Percentiles rank a stretch among this genome's conserved stretches.
phyloP scores from a whole-genome alignment of 257 asterid species.

The Solanum clarkiae region DNA sequence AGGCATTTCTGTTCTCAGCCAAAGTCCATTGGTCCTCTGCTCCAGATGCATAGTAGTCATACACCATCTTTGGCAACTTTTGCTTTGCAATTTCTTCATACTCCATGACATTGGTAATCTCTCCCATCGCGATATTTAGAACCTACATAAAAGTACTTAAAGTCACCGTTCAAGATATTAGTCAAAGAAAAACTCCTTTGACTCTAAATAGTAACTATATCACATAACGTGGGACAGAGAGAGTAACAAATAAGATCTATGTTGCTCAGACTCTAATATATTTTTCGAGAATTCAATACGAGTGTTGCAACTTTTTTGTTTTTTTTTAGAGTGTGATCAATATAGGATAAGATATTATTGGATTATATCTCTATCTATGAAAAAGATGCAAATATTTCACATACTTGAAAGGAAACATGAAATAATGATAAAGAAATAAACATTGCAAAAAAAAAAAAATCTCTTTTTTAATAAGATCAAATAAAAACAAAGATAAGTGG shows the following conservation, averaged over 20 bases:
- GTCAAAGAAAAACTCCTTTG: no score
- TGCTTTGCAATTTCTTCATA: constrained; percentile 80
- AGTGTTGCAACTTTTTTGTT: background rate
- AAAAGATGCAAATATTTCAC: background rate
- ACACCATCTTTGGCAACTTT: constrained; percentile 81
- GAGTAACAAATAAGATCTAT: background rate
- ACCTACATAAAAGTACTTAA: background rate
- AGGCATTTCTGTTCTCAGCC: constrained; percentile 16
- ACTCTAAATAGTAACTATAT: background rate
- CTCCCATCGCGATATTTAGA: constrained; percentile 32
- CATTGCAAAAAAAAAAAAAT: background rate
- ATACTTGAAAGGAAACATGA: background rate
- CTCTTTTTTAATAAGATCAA: background rate
- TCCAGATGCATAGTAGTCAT: constrained; percentile 19
- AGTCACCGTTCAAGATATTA: background rate
- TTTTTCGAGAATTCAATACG: background rate
- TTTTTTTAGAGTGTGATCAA: background rate
- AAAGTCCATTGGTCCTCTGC: constrained; percentile 15
- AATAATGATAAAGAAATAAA: background rate
- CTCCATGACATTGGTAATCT: constrained; percentile 72
- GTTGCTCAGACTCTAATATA: background rate
- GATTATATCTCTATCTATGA: background rate
- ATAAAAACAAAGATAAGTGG: background rate
- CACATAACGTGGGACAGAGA: background rate
- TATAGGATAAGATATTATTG: background rate